These are phyloP conservation scores for Cercospora zeina DNA, from an alignment of 2,329 filamentous ascomycete genomes.

Conservation along the genomic window DNA sequence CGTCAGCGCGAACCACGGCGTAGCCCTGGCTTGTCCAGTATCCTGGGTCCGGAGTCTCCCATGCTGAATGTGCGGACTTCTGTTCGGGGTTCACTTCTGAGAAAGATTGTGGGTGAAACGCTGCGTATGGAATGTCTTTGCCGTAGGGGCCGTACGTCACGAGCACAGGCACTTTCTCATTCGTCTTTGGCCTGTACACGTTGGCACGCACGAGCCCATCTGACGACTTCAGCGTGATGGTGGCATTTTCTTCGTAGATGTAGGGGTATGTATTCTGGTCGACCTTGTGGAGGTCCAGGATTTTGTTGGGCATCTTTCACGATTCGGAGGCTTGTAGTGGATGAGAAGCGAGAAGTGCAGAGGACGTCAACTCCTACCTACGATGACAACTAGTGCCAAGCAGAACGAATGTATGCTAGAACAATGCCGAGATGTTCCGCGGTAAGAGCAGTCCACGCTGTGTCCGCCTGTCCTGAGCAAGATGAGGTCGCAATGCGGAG, in stretches of 20 bases:
- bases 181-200: slow-evolving; percentile 40
- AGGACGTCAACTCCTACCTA: neutral
- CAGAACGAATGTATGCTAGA: neutral
- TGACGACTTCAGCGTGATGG: slow-evolving; percentile 35
- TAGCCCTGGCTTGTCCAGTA: slow-evolving; percentile 41
- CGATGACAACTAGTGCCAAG: slow-evolving; percentile 1
- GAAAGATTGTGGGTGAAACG: slow-evolving; percentile 56
- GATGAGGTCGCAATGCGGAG: neutral
- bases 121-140: slow-evolving; percentile 67
- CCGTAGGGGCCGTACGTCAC: slow-evolving; percentile 74
- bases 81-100: slow-evolving; percentile 44
- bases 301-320: slow-evolving; percentile 38
- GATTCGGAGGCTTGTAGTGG: neutral
- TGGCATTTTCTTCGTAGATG: slow-evolving; percentile 40
- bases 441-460: neutral
- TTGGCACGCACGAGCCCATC: slow-evolving; percentile 40
- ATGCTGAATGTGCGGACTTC: slow-evolving; percentile 47
- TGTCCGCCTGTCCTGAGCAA: neutral
- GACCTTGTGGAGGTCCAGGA: slow-evolving; percentile 37
- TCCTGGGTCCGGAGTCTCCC: slow-evolving; percentile 49
- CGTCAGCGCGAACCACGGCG: slow-evolving; percentile 41
- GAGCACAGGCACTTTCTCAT: slow-evolving; percentile 57
- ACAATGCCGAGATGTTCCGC: neutral
- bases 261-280: slow-evolving; percentile 38
- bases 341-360: neutral